Evolutionary conservation across 164 flowering plant species (phyloP).

Genomic region (Litsea cubeba): DNA sequence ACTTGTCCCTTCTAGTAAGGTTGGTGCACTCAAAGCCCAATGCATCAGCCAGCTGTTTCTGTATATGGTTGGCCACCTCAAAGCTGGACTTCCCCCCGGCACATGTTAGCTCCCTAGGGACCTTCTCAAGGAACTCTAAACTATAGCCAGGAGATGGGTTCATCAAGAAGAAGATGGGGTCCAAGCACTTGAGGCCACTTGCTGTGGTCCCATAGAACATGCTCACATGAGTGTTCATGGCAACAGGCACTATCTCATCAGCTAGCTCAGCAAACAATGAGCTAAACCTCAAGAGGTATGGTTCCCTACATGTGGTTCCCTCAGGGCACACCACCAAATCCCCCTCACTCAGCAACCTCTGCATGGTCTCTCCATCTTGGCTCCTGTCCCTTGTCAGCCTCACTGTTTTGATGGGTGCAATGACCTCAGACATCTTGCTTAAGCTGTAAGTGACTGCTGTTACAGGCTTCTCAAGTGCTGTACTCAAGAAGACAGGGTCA

Average conservation of each 20-base stretch:
- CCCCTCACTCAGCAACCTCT: slow-evolving; percentile 50
- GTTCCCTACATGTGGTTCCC: slow-evolving; percentile 93
- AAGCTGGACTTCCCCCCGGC: slow-evolving; percentile 50
- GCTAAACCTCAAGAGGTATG: slow-evolving; percentile 74
- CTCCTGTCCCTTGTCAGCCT: slow-evolving; percentile 60
- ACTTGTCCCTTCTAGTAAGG: slow-evolving; percentile 80
- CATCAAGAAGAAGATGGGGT: slow-evolving; percentile 79
- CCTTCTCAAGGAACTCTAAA: slow-evolving; percentile 48
- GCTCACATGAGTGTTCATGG: slow-evolving; percentile 49
- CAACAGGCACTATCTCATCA: slow-evolving; percentile 86
- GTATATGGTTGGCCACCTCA: slow-evolving; percentile 74
- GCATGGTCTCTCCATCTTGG: slow-evolving; percentile 55
- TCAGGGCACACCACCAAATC: slow-evolving; percentile 89
- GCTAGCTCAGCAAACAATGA: slow-evolving; percentile 72
- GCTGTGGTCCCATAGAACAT: slow-evolving; percentile 93
- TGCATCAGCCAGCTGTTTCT: slow-evolving; percentile 51
- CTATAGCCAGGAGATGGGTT: slow-evolving; percentile 63
- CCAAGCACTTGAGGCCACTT: slow-evolving; percentile 73
- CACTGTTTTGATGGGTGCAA: slow-evolving; percentile 68
- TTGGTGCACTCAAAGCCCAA: slow-evolving; percentile 83
- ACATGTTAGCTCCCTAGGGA: slow-evolving; percentile 56
- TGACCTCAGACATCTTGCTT: slow-evolving; percentile 64
- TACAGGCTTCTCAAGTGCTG: slow-evolving; percentile 37
- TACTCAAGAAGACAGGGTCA: slow-evolving; percentile 64
- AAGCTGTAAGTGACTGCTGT: slow-evolving; percentile 85